Evolutionary conservation across 202 grass and related monocot species (phyloP).

Genomic region (Alloteropsis angusta): DNA sequence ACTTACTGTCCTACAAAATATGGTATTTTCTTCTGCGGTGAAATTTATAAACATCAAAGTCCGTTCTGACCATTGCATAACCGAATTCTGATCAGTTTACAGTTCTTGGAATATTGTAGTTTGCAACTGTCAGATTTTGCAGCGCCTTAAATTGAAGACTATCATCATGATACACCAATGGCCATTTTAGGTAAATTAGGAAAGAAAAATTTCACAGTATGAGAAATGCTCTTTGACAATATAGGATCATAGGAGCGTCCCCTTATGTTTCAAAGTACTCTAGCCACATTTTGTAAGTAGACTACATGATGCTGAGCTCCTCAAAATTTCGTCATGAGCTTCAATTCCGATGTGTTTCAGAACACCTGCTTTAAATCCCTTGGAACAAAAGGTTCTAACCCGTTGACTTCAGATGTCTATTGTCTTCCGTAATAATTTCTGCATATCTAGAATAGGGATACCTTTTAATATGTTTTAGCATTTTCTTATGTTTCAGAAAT

Average conservation of each 20-base stretch:
- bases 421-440: neutral
- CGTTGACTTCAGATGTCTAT: neutral
- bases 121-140: neutral
- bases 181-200: neutral
- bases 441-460: neutral
- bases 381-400: neutral
- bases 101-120: neutral
- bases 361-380: neutral
- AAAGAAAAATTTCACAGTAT: neutral
- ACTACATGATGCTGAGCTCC: neutral
- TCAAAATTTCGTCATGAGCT: neutral
- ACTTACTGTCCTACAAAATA: neutral
- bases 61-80: neutral
- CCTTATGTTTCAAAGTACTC: neutral
- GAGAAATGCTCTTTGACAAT: neutral
- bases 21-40: neutral
- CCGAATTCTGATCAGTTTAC: neutral
- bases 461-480: neutral
- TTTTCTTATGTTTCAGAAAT: constrained; percentile 9
- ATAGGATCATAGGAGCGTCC: neutral
- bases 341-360: neutral
- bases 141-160: neutral
- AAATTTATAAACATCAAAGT: neutral
- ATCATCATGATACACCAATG: neutral
- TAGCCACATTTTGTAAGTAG: neutral